Percentiles rank a stretch among this genome's conserved stretches.
Evolutionary conservation across 2,329 filamentous ascomycete genomes (phyloP).

Genomic region (Teratosphaeria gauchensis): DNA sequence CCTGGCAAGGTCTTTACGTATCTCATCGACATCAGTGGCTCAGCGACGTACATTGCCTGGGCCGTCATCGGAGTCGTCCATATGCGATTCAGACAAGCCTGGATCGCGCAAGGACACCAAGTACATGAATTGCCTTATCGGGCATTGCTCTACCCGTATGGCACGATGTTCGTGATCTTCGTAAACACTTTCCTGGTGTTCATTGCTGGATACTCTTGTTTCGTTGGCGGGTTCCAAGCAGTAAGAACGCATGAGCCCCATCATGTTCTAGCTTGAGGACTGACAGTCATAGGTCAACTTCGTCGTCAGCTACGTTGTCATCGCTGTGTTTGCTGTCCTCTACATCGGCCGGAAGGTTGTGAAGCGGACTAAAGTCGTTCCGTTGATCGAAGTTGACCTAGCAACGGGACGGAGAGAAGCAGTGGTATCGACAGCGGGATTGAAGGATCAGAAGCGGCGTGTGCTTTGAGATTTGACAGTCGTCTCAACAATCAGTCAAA

Average conservation of each 20-base stretch:
- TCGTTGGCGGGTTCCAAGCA: conserved; percentile 7
- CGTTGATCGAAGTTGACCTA: conserved; percentile 33
- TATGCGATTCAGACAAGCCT: conserved; percentile 4
- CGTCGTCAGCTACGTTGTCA: conserved; percentile 54
- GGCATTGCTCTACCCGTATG: conserved; percentile 53
- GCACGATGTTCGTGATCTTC: conserved; percentile 56
- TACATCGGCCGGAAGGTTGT: conserved; percentile 51
- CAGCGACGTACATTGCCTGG: conserved; percentile 8
- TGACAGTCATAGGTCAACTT: conserved; percentile 34
- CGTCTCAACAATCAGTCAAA: no score
- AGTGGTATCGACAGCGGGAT: not conserved
- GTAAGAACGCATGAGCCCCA: not conserved
- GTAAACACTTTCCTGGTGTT: conserved; percentile 63
- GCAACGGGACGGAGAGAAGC: conserved; percentile 2
- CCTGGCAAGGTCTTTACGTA: not conserved
- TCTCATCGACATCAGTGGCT: not conserved
- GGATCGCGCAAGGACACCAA: conserved; percentile 6
- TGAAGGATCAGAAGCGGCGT: not conserved
- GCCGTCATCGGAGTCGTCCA: conserved; percentile 2
- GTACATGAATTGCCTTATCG: conserved; percentile 33
- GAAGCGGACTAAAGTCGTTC: conserved; percentile 29
- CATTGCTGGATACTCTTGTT: conserved; percentile 49
- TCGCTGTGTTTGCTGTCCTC: conserved; percentile 53
- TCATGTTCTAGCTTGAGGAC: not conserved
- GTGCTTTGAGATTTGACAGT: not conserved